Conservation (phyloP, 345 rosid species). For the Diplotaxis tenuifolia region DNA sequence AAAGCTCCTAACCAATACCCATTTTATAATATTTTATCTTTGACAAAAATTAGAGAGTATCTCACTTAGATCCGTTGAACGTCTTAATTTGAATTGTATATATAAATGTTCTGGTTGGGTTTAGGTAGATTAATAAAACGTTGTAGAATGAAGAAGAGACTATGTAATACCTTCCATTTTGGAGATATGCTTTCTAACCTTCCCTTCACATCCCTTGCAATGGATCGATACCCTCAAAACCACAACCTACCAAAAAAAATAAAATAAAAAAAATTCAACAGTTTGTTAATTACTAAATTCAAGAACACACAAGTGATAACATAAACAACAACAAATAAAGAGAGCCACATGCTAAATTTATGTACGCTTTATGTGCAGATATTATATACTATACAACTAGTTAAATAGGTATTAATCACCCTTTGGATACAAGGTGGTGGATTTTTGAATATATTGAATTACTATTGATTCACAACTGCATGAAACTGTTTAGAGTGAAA, state of each 20-base stretch:
- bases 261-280: not conserved
- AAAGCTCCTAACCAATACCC: conserved; percentile 18
- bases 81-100: not conserved
- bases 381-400: not conserved
- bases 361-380: not conserved
- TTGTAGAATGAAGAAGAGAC: not conserved
- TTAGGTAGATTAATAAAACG: not conserved
- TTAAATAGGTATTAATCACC: not conserved
- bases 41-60: not conserved
- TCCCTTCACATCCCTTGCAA: conserved; percentile 97
- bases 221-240: conserved; percentile 86
- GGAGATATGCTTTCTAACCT: conserved; percentile 81
- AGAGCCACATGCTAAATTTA: not conserved
- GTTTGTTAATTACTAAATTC: not conserved
- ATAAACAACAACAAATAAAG: not conserved
- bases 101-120: conserved; percentile 9
- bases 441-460: not conserved
- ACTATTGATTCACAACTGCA: not conserved
- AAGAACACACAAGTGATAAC: not conserved
- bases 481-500: not conserved
- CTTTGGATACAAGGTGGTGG: not conserved
- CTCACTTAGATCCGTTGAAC: not conserved
- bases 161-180: conserved; percentile 78
- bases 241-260: conserved; percentile 54
- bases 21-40: not conserved